Conservation (phyloP, 2,329 filamentous ascomycete species). For the Alternaria infectoria region DNA sequence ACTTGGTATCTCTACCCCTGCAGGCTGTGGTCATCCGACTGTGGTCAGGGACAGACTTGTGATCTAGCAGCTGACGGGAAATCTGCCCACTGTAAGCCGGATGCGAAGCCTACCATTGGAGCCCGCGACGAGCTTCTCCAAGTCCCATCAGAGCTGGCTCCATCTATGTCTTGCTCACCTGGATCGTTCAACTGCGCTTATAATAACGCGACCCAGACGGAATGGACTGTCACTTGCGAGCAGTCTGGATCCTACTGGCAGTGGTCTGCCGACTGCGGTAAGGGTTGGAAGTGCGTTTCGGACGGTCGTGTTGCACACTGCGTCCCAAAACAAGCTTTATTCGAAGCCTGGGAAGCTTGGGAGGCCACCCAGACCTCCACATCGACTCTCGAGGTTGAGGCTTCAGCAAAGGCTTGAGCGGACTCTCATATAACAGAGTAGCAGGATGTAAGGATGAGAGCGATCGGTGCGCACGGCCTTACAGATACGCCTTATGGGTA, state of each 20-base stretch:
- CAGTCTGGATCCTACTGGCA: not conserved
- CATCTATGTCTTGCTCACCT: not conserved
- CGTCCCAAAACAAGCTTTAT: not conserved
- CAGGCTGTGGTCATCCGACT: not conserved
- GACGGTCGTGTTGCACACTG: not conserved
- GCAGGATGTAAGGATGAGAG: not conserved
- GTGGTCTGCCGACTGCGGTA: not conserved
- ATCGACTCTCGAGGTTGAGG: not conserved
- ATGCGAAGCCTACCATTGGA: not conserved
- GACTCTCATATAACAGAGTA: not conserved
- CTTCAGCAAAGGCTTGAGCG: not conserved
- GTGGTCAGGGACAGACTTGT: not conserved
- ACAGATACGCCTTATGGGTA: not conserved
- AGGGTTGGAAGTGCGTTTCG: not conserved
- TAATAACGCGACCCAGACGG: not conserved
- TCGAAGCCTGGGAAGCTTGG: not conserved
- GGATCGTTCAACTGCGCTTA: not conserved
- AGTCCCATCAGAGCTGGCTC: not conserved
- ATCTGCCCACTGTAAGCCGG: not conserved
- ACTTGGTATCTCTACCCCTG: not conserved
- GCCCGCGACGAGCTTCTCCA: not conserved
- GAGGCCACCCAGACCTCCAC: not conserved
- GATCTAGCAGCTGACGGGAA: not conserved
- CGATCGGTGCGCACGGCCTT: not conserved
- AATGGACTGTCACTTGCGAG: slow-evolving; percentile 3